phyloP scores from a whole-genome alignment of 495 filamentous ascomycete species.

The Talaromyces ruber region DNA sequence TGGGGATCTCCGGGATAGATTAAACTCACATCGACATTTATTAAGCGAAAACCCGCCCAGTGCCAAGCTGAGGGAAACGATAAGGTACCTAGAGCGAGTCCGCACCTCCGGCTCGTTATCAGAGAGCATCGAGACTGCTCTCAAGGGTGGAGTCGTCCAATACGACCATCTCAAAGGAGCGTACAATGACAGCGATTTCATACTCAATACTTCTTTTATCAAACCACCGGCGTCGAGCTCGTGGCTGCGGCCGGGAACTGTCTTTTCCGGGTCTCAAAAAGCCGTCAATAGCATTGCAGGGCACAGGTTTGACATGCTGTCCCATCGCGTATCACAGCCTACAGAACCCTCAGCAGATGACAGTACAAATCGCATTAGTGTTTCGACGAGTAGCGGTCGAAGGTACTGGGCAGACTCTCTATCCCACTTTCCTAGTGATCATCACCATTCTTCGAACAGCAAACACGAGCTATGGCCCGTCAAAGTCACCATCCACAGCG shows the following conservation, averaged over 20 bases:
- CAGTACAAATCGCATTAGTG: slow-evolving; percentile 19
- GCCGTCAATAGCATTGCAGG: slow-evolving; percentile 20
- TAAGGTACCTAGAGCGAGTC: slow-evolving; percentile 56
- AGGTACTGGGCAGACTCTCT: slow-evolving; percentile 17
- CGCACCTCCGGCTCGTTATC: slow-evolving; percentile 46
- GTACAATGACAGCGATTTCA: slow-evolving; percentile 50
- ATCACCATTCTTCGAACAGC: slow-evolving; percentile 1
- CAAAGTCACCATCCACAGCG: slow-evolving; percentile 60
- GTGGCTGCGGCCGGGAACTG: slow-evolving; percentile 56
- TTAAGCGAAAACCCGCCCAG: slow-evolving; percentile 36
- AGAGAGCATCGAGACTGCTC: slow-evolving; percentile 45
- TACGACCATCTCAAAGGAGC: slow-evolving; percentile 23
- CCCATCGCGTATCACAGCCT: slow-evolving; percentile 21
- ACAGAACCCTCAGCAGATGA: neutral
- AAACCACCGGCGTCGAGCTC: slow-evolving; percentile 49
- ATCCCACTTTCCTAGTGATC: neutral
- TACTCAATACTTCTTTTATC: slow-evolving; percentile 48
- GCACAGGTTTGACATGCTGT: slow-evolving; percentile 13
- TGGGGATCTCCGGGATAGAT: slow-evolving; percentile 35
- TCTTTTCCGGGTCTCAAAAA: slow-evolving; percentile 56
- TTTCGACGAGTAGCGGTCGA: slow-evolving; percentile 23
- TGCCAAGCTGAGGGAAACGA: slow-evolving; percentile 48
- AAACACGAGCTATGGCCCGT: slow-evolving; percentile 63
- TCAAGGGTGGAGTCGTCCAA: slow-evolving; percentile 40
- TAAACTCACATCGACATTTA: slow-evolving; percentile 42